phyloP scores from a whole-genome alignment of 1,284 basidiomycete species.

The Abortiporus biennis region DNA sequence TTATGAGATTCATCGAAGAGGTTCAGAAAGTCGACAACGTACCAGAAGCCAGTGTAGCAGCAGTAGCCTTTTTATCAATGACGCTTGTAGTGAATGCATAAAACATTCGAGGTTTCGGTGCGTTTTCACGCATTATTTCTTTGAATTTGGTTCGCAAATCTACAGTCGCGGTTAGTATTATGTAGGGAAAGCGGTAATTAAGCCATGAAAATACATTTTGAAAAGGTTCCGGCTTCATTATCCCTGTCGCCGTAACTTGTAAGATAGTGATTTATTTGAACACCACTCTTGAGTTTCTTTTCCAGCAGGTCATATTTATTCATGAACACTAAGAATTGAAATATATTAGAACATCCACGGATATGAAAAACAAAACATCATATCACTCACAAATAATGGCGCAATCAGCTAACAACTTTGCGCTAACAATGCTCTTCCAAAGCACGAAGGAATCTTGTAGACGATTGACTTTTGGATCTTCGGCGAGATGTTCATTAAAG shows the following conservation, averaged over 20 bases:
- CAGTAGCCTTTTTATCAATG: constrained; percentile 12
- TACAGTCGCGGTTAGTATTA: constrained; percentile 1
- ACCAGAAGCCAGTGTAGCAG: constrained; percentile 8
- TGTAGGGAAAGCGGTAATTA: not conserved
- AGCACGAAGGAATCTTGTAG: constrained; percentile 63
- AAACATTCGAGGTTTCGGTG: constrained; percentile 11
- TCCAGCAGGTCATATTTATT: constrained; percentile 59
- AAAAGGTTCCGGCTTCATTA: constrained; percentile 49
- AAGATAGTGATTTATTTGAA: constrained; percentile 26
- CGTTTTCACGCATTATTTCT: constrained; percentile 12
- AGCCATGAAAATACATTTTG: constrained; percentile 43
- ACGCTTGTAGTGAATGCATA: constrained; percentile 14
- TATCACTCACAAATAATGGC: constrained; percentile 39
- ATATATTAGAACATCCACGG: not conserved
- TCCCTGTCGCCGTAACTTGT: constrained; percentile 56
- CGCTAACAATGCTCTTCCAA: constrained; percentile 52
- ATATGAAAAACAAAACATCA: not conserved
- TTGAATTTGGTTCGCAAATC: constrained; percentile 14
- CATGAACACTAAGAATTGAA: constrained; percentile 39
- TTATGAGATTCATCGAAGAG: not conserved
- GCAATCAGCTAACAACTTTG: constrained; percentile 48
- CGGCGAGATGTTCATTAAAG: constrained; percentile 58
- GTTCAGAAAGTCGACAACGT: not conserved
- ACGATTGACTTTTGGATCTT: constrained; percentile 54
- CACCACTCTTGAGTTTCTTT: constrained; percentile 28